Evolutionary conservation across 148 eudicot genomes (phyloP), one percentile per base, ranked within the genome.

Genomic region (Chenopodium album): DNA sequence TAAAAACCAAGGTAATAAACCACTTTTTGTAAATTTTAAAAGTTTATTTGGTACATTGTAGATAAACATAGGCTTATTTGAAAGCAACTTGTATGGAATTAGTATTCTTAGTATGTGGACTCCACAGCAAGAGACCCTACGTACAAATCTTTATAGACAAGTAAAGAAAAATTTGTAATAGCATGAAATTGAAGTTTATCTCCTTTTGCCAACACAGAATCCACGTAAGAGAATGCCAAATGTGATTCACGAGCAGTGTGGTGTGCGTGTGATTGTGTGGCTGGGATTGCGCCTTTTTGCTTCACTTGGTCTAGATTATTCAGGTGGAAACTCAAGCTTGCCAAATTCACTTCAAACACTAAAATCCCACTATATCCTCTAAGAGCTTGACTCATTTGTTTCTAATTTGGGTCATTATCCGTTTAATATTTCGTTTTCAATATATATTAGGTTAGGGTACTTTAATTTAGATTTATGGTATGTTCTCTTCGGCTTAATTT

Each of bases 211-310:
- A 66, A 0, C 37, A 64, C 71, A 78, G 28, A n/a, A 12, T 66
- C 71, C 73, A 78, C 80, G 80, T 78, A 69, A 66, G n/a, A 32
- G 22, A 34, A 56, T 56, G 62, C 22, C 62, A 56, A 70, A 46
- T 46, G 23, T 14, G 73, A 41, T 20, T 32, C 10, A 31, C 34
- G 14, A 34, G 26, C 62, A 17, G 68, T 22, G 69, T 66, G 17
- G 17, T 37, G 44, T 6, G 44, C 44, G 44, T 6, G 1, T 37
- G 44, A 19, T 65, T 65, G 17, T 78, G 80, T 78, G 80, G 80
- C 41, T 46, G 28, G 54, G 72, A 78, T 17, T n/a, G 17, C 9
- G 22, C 14, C 23, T 34, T 75, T 75, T 9, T 52, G 34, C n/a
- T 26, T 52, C 62, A 29, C 62, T 69, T 75, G 60, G 62, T 52